phyloP scores from a whole-genome alignment of 192 early-diverging fungal species.

The Entomortierella chlamydospora region DNA sequence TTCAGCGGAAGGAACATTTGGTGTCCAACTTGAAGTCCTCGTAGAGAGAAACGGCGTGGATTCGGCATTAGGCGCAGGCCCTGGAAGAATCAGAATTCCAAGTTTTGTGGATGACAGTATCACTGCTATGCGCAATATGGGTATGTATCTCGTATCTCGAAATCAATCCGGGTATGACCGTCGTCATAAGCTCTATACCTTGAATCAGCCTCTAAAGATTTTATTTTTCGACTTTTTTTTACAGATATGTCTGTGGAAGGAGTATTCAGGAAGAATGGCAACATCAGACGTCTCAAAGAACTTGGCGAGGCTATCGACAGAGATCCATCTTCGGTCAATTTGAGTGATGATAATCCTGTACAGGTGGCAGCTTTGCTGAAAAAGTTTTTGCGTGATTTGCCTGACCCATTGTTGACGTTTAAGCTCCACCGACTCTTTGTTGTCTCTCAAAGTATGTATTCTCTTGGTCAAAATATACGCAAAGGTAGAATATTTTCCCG shows the following conservation, averaged over 20 bases:
- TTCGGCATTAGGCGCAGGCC: slow-evolving; percentile 75
- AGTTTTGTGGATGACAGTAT: slow-evolving; percentile 88
- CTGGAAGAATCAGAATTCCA: slow-evolving; percentile 81
- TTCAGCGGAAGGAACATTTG: slow-evolving; percentile 85
- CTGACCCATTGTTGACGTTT: slow-evolving; percentile 94
- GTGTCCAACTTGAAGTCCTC: slow-evolving; percentile 86
- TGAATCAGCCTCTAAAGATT: too few relatives aligned
- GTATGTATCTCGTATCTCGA: slow-evolving; percentile 50
- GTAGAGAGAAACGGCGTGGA: slow-evolving; percentile 88
- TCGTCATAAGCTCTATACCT: too few relatives aligned
- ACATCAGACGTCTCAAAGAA: slow-evolving; percentile 91
- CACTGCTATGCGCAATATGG: slow-evolving; percentile 77
- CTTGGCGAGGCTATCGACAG: slow-evolving; percentile 87
- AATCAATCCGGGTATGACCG: too few relatives aligned
- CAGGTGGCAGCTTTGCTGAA: slow-evolving; percentile 96
- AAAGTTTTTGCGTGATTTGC: slow-evolving; percentile 96
- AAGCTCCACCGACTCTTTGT: slow-evolving; percentile 90
- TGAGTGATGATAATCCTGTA: slow-evolving; percentile 81
- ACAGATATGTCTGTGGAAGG: slow-evolving; percentile 86
- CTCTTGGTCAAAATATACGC: too few relatives aligned
- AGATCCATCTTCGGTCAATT: slow-evolving; percentile 78
- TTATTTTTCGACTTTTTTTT: neutral
- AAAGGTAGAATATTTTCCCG: too few relatives aligned
- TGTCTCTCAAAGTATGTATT: slow-evolving; percentile 71
- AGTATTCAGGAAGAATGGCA: slow-evolving; percentile 98